These are phyloP conservation scores for Fusarium piperis DNA, from an alignment of 2,329 filamentous ascomycete species.

Conservation along the genomic window DNA sequence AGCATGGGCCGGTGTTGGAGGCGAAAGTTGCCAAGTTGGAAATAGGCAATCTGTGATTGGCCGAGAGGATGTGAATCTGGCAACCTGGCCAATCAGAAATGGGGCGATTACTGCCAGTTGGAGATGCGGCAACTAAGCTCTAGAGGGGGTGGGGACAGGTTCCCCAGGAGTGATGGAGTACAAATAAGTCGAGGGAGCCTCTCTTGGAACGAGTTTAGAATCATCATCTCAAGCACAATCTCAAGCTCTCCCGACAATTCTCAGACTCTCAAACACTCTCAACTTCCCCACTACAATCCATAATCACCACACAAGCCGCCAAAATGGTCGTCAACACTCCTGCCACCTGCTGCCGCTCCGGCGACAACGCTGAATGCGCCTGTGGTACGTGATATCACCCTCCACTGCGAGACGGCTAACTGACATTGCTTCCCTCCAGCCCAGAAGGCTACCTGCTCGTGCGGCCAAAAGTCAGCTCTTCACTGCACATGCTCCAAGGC, in stretches of 20 bases:
- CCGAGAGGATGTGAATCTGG: accelerated
- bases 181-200: conserved; percentile 39
- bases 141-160: conserved; percentile 23
- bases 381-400: conserved; percentile 60
- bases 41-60: conserved; percentile 43
- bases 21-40: conserved; percentile 24
- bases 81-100: neutral
- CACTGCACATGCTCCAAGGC: conserved; percentile 88
- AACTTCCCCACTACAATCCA: neutral
- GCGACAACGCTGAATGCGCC: conserved; percentile 60
- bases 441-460: conserved; percentile 80
- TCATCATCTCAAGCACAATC: neutral
- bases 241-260: neutral
- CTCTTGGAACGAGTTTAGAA: neutral
- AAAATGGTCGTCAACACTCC: conserved; percentile 48
- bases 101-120: conserved; percentile 26
- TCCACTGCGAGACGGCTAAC: neutral
- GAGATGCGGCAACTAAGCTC: neutral
- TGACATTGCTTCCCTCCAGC: conserved; percentile 51
- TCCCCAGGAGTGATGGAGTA: conserved; percentile 21
- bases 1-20: conserved; percentile 29
- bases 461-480: conserved; percentile 86
- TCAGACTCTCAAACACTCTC: neutral
- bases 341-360: conserved; percentile 67
- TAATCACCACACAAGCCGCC: conserved; percentile 3